Percentiles rank a stretch among this genome's conserved stretches.
phyloP scores from a whole-genome alignment of 257 asterid species.

The Nicotiana noctiflora region DNA sequence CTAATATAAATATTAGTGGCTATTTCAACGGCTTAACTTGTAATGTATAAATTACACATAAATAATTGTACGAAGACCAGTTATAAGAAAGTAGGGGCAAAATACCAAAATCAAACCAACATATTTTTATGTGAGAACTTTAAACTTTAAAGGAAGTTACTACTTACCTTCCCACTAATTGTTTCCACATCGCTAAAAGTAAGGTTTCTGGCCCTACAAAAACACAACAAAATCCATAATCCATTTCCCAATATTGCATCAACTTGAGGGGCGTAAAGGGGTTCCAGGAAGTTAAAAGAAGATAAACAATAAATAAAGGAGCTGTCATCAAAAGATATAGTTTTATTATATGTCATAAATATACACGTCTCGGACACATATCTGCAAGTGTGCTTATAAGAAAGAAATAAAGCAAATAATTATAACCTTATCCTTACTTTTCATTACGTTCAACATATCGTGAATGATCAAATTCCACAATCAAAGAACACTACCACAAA shows the following conservation, averaged over 20 bases:
- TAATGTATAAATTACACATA: no score
- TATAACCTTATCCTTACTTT: background rate
- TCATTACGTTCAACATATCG: background rate
- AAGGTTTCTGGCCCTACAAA: background rate
- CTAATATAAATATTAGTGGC: no score
- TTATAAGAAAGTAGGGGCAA: background rate
- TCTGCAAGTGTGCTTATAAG: background rate
- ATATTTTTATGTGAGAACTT: background rate
- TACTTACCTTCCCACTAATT: background rate
- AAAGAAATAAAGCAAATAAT: background rate
- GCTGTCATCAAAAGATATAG: background rate
- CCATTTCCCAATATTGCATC: background rate
- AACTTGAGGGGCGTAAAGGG: background rate
- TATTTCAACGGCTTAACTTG: accelerated
- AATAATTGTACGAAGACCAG: no score
- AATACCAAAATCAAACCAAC: background rate
- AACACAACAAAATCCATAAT: background rate
- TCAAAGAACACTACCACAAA: no score
- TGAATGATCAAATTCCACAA: background rate
- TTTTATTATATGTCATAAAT: background rate
- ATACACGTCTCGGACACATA: background rate
- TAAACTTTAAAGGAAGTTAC: background rate
- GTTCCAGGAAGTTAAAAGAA: background rate
- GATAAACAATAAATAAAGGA: background rate
- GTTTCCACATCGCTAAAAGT: background rate